A percentile compares a stretch with the other conserved stretches of the same genome.
Evolutionary conservation across 176 grass and related monocot species (phyloP).

Genomic region (Coix lacrymajobi): DNA sequence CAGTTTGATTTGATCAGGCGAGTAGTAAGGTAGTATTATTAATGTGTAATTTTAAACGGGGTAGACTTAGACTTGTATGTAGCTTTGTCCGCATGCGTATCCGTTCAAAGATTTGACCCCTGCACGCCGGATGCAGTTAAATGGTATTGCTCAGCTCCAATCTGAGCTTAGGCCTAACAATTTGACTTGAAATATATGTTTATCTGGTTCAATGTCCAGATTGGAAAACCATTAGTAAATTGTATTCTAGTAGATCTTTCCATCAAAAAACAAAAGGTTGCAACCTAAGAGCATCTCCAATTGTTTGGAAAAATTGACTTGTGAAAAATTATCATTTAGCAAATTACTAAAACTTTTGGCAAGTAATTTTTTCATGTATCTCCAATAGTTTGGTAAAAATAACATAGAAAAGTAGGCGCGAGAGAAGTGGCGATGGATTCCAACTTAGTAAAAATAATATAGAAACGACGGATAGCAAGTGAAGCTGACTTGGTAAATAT

Average conservation of each 20-base stretch:
- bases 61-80: background rate
- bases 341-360: too few species aligned
- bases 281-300: too few species aligned
- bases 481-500: too few species aligned
- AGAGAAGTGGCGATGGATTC: too few species aligned
- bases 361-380: too few species aligned
- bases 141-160: background rate
- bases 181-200: background rate
- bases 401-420: too few species aligned
- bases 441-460: too few species aligned
- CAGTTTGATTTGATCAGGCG: background rate
- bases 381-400: too few species aligned
- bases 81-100: background rate
- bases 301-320: too few species aligned
- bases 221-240: background rate
- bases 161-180: background rate
- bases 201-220: background rate
- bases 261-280: background rate
- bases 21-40: background rate
- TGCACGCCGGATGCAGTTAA: background rate
- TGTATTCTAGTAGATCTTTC: background rate
- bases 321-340: too few species aligned
- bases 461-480: too few species aligned
- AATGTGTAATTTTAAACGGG: background rate
- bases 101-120: constrained; percentile 12